These are phyloP conservation scores for Myxozyma kluyveri DNA, from an alignment of 805 yeast species.

Conservation along the genomic window DNA sequence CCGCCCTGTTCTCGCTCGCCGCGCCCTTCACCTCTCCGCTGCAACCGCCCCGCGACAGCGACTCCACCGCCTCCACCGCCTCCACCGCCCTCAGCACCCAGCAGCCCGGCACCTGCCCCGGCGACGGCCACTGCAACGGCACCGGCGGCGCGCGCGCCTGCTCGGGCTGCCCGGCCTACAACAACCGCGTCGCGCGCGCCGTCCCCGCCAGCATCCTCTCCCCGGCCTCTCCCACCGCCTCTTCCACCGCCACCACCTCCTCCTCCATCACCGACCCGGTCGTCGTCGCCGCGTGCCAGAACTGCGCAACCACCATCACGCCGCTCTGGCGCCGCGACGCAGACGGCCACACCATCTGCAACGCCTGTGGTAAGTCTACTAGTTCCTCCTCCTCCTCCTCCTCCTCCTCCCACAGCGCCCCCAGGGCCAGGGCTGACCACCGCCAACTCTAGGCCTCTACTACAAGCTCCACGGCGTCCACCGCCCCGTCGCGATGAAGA, in stretches of 20 bases:
- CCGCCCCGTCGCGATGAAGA: slow-evolving; percentile 73
- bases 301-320: slow-evolving; percentile 80
- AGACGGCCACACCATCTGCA: slow-evolving; percentile 77
- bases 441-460: slow-evolving; percentile 46
- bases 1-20: slow-evolving; percentile 1
- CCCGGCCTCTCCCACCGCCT: too few relatives aligned
- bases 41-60: slow-evolving; percentile 12
- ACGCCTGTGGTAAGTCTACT: slow-evolving; percentile 64
- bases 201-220: not conserved
- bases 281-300: slow-evolving; percentile 72
- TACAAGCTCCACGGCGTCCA: slow-evolving; percentile 71
- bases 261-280: not conserved
- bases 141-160: slow-evolving; percentile 82
- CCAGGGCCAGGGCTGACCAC: not conserved
- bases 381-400: not conserved
- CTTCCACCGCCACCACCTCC: not conserved
- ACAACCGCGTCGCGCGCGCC: slow-evolving; percentile 49
- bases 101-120: slow-evolving; percentile 58
- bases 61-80: not conserved
- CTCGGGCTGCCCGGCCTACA: slow-evolving; percentile 78
- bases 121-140: slow-evolving; percentile 80
- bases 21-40: slow-evolving; percentile 3
- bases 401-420: not conserved
- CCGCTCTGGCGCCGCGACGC: slow-evolving; percentile 86
- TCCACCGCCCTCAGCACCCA: not conserved